phyloP scores from a whole-genome alignment of 2,329 filamentous ascomycete genomes.

The Epichloe sp. region DNA sequence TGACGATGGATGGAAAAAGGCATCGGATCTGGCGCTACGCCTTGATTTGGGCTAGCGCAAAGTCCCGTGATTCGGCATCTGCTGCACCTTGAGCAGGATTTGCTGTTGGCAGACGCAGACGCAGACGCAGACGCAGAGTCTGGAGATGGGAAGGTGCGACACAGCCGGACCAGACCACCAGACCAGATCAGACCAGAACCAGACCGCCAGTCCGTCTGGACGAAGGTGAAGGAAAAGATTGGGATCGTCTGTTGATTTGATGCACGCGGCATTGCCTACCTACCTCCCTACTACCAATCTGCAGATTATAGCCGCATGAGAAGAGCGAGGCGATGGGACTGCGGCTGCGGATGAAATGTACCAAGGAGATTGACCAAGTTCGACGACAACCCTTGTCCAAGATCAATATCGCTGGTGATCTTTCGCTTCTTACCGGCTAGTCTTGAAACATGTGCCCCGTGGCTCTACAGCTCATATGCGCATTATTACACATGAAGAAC shows the following conservation, averaged over 20 bases:
- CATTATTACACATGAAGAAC: background rate
- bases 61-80: constrained; percentile 3
- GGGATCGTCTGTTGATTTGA: no score
- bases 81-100: background rate
- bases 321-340: background rate
- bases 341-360: background rate
- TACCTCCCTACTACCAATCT: no score
- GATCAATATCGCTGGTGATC: background rate
- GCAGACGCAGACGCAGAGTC: no score
- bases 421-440: background rate
- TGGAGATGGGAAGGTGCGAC: background rate
- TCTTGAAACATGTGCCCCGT: background rate
- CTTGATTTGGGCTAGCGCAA: background rate
- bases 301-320: background rate
- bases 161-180: background rate
- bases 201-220: constrained; percentile 1
- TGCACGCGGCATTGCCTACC: no score
- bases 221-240: background rate
- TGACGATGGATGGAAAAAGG: background rate
- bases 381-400: background rate
- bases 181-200: background rate
- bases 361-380: background rate
- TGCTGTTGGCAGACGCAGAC: no score
- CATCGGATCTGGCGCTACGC: background rate
- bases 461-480: background rate